Conservation (phyloP, 768 basidiomycete species). For the Cytidiella melzeri region DNA sequence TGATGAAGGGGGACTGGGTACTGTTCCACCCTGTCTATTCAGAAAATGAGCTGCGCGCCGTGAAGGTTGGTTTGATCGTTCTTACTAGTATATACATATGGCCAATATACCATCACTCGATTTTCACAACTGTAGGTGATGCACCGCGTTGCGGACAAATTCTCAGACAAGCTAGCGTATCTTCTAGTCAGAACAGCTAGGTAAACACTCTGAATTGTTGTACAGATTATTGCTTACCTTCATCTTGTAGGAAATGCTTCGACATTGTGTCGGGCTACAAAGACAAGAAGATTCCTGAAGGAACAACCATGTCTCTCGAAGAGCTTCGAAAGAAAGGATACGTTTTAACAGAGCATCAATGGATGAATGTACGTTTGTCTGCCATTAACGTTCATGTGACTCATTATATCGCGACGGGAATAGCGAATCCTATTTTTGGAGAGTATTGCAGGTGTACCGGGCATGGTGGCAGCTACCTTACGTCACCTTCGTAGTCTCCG, state of each 20-base stretch:
- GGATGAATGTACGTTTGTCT: conserved; percentile 55
- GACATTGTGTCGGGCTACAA: conserved; percentile 86
- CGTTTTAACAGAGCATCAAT: conserved; percentile 65
- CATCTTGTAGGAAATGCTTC: conserved; percentile 49
- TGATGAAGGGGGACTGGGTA: conserved; percentile 70
- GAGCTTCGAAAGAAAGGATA: conserved; percentile 73
- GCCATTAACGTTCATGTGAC: conserved; percentile 24
- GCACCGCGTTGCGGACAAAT: conserved; percentile 53
- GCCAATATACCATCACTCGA: no score
- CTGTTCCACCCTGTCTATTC: conserved; percentile 92
- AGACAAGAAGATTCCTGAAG: conserved; percentile 57
- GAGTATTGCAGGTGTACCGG: conserved; percentile 90
- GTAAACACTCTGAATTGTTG: conserved; percentile 29
- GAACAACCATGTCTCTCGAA: conserved; percentile 58
- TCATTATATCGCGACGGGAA: not conserved
- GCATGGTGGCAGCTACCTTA: conserved; percentile 88
- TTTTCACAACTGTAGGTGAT: no score
- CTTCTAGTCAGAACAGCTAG: conserved; percentile 52
- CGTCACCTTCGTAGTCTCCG: conserved; percentile 87
- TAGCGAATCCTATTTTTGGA: conserved; percentile 70
- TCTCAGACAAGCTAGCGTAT: conserved; percentile 70
- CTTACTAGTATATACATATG: not conserved
- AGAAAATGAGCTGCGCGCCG: conserved; percentile 61
- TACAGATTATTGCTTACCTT: no score
- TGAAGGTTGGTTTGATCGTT: conserved; percentile 42